Conservation (phyloP, 2,329 filamentous ascomycete genomes). For the Penicillium sp. region DNA sequence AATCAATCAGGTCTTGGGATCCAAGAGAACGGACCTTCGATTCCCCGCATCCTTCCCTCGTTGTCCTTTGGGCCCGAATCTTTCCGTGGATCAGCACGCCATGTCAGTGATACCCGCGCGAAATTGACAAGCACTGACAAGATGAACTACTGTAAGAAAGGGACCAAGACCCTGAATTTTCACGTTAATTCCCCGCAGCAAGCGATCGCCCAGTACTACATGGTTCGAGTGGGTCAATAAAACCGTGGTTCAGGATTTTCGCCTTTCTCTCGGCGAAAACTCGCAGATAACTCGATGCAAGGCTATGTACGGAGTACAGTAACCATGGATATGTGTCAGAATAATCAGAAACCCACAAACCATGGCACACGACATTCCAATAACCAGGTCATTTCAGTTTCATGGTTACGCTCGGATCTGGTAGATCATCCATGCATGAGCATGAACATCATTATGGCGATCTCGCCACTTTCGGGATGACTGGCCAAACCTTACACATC, state of each 20-base stretch:
- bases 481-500: not conserved
- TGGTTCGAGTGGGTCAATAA: slow-evolving; percentile 4
- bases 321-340: not conserved
- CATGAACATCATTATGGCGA: not conserved
- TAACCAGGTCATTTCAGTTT: not conserved
- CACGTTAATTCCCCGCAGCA: not conserved
- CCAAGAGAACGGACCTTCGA: not conserved
- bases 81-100: not conserved
- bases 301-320: not conserved
- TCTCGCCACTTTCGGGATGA: not conserved
- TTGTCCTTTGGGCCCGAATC: not conserved
- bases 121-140: not conserved
- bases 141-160: not conserved
- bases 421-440: not conserved
- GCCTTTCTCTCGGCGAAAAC: slow-evolving; percentile 26
- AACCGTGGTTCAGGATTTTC: slow-evolving; percentile 7
- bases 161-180: not conserved
- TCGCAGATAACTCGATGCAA: slow-evolving; percentile 8
- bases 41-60: not conserved
- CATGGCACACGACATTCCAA: not conserved
- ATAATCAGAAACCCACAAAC: too few relatives aligned
- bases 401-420: not conserved
- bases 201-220: not conserved
- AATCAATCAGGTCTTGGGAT: not conserved
- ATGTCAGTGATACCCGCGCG: not conserved